Evolutionary conservation across 2,329 filamentous ascomycete species (phyloP).

Genomic region (Sporothrix humicola): DNA sequence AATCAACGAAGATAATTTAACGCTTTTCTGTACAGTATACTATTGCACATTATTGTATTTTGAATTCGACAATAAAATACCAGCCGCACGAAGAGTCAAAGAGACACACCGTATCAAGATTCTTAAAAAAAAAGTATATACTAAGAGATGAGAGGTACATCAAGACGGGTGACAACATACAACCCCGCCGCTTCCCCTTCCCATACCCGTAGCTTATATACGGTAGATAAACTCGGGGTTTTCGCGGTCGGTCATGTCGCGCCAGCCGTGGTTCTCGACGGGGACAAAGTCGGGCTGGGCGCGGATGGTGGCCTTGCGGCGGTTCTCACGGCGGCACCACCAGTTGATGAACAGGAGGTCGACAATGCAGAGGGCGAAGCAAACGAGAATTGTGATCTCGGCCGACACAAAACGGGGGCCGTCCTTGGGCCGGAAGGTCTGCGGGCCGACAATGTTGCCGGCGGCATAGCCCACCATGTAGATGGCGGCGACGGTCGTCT

Average conservation of each 20-base stretch:
- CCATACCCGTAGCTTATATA: slow-evolving; percentile 46
- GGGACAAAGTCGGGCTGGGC: slow-evolving; percentile 62
- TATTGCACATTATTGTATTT: too few relatives aligned
- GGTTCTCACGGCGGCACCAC: slow-evolving; percentile 66
- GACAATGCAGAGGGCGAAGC: slow-evolving; percentile 48
- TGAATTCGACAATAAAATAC: too few relatives aligned
- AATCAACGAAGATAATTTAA: neutral
- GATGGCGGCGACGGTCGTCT: slow-evolving; percentile 62
- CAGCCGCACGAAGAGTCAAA: too few relatives aligned
- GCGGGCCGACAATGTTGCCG: slow-evolving; percentile 61
- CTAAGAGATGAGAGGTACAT: neutral
- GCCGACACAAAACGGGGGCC: slow-evolving; percentile 66
- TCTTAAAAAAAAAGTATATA: neutral
- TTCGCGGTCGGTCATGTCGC: slow-evolving; percentile 70
- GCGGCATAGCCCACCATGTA: slow-evolving; percentile 59
- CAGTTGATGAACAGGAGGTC: slow-evolving; percentile 62
- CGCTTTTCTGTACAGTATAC: too few relatives aligned
- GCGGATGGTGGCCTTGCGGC: slow-evolving; percentile 60
- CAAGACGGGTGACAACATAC: neutral
- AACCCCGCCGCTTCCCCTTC: too few relatives aligned
- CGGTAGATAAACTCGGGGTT: slow-evolving; percentile 69
- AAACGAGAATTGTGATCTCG: slow-evolving; percentile 65
- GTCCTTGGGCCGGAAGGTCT: slow-evolving; percentile 62
- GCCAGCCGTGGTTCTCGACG: slow-evolving; percentile 70
- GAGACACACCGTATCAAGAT: too few relatives aligned